These are phyloP conservation scores for Flaveria brownii DNA, from an alignment of 129 eudicot species.

Conservation along the genomic window DNA sequence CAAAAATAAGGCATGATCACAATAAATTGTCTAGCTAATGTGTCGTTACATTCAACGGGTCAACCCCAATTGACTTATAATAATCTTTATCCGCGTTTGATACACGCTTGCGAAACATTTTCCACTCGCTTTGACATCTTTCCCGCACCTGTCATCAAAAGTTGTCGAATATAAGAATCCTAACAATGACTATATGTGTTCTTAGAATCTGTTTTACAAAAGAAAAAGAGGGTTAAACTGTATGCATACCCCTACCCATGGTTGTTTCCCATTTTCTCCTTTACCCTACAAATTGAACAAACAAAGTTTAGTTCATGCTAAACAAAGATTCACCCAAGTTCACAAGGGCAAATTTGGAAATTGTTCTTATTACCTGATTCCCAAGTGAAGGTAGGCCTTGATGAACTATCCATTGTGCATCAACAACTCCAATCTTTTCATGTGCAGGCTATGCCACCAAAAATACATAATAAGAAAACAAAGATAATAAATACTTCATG, in stretches of 20 bases:
- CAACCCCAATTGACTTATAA: conserved; percentile 49
- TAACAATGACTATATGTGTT: neutral
- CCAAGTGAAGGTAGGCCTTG: conserved; percentile 84
- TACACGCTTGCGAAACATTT: conserved; percentile 54
- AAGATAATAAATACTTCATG: neutral
- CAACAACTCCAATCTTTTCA: conserved; percentile 92
- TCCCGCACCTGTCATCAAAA: conserved; percentile 64
- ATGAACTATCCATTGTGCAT: conserved; percentile 95
- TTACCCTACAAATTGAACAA: conserved; percentile 45
- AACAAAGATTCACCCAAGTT: conserved; percentile 3
- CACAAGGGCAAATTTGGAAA: conserved; percentile 22
- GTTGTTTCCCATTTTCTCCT: conserved; percentile 54
- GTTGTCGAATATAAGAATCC: conserved; percentile 1
- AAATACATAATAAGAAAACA: neutral
- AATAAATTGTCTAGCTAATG: conserved; percentile 18
- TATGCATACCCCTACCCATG: conserved; percentile 79
- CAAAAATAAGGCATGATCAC: conserved; percentile 18
- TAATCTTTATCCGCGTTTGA: conserved; percentile 60
- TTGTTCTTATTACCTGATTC: conserved; percentile 55
- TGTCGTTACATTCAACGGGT: conserved; percentile 41
- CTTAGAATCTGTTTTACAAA: neutral
- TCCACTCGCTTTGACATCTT: conserved; percentile 76
- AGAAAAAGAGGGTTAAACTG: neutral
- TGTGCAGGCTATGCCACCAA: conserved; percentile 60
- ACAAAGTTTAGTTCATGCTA: neutral